Conservation (phyloP, 202 grass and related monocot species). For the Hordeum pubiflorum region DNA sequence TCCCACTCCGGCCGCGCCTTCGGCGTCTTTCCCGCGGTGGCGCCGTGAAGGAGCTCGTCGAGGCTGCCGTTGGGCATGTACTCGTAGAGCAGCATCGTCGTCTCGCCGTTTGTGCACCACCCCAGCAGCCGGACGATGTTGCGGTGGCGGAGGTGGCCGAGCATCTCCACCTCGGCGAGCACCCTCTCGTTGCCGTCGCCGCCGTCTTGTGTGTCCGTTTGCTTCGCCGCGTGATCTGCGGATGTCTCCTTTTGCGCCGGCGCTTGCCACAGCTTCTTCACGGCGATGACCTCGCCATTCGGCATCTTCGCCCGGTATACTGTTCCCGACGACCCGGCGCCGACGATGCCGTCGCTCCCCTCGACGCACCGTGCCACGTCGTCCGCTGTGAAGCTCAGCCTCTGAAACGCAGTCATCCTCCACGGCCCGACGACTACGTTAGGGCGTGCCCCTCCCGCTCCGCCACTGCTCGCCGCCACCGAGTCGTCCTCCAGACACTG, state of each 20-base stretch:
- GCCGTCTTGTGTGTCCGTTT: background rate
- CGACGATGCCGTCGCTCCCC: conserved; percentile 56
- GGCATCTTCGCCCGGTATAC: conserved; percentile 94
- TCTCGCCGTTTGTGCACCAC: conserved; percentile 58
- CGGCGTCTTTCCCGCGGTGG: background rate
- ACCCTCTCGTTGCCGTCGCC: background rate
- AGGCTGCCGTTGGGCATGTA: conserved; percentile 98
- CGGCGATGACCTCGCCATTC: conserved; percentile 63
- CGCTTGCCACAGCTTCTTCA: conserved; percentile 77
- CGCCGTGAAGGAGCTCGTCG: conserved; percentile 61
- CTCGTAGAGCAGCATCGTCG: conserved; percentile 82
- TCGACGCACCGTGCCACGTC: conserved; percentile 57
- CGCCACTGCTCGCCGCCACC: background rate
- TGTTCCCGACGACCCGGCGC: conserved; percentile 65
- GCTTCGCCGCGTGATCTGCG: background rate
- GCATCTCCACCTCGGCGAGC: conserved; percentile 77
- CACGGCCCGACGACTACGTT: conserved; percentile 25
- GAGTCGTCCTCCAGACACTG: conserved; percentile 30
- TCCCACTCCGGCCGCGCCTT: conserved; percentile 46
- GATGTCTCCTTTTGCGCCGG: conserved; percentile 28
- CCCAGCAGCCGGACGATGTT: conserved; percentile 90
- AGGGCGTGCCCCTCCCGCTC: background rate
- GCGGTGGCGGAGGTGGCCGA: conserved; percentile 71
- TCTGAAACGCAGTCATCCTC: conserved; percentile 76
- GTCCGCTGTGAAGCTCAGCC: conserved; percentile 66